Evolutionary conservation across 2,329 filamentous ascomycete genomes (phyloP).

Genomic region (Aspergillus oerlinghausenensis): DNA sequence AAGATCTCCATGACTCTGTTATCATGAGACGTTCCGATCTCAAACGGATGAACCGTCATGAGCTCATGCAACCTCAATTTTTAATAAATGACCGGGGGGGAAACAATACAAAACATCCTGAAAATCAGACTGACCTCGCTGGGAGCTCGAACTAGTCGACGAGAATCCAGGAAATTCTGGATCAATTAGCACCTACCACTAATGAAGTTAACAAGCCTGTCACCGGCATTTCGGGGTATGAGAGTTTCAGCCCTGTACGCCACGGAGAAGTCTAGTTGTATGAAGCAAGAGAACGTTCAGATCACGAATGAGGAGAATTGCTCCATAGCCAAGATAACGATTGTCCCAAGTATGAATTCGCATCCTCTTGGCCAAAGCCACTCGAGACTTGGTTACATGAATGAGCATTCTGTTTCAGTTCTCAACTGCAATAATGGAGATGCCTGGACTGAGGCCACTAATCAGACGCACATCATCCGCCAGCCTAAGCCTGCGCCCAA

Average conservation of each 20-base stretch:
- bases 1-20: not conserved
- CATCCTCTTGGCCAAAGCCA: not conserved
- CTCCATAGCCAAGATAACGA: not conserved
- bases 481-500: conserved; percentile 7
- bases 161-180: not conserved
- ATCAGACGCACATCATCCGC: conserved; percentile 23
- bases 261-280: not conserved
- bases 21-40: not conserved
- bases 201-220: not conserved
- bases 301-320: not conserved
- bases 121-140: too few species aligned
- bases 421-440: conserved; percentile 4
- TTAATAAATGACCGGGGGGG: too few species aligned
- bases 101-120: too few species aligned
- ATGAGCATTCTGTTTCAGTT: not conserved
- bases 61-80: not conserved
- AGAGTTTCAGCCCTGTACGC: not conserved
- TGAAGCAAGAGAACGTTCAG: not conserved
- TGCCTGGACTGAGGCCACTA: conserved; percentile 8
- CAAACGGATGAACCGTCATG: not conserved
- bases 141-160: not conserved
- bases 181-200: not conserved
- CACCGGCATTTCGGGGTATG: not conserved
- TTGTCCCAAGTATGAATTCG: not conserved
- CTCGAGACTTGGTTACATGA: not conserved